Evolutionary conservation across 257 asterid species (phyloP).

Genomic region (Parsonsia alboflavescens): DNA sequence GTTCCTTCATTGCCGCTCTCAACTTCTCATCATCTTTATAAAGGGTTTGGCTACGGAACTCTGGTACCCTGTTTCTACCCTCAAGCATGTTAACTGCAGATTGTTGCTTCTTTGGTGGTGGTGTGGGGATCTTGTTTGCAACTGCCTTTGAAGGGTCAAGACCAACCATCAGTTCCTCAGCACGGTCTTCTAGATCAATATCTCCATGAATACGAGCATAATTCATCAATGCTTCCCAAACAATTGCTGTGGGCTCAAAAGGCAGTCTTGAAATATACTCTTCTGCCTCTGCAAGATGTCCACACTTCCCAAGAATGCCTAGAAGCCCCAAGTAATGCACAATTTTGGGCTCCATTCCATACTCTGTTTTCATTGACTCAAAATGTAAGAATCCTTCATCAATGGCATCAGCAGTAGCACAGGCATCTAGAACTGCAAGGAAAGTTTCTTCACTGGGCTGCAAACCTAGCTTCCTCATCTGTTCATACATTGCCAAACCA

Average conservation of each 20-base stretch:
- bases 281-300: slow-evolving; percentile 82
- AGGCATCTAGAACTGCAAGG: slow-evolving; percentile 79
- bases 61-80: slow-evolving; percentile 70
- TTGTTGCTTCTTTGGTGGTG: slow-evolving; percentile 70
- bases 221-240: slow-evolving; percentile 86
- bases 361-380: slow-evolving; percentile 66
- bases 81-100: slow-evolving; percentile 72
- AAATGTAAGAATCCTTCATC: slow-evolving; percentile 88
- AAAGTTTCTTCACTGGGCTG: slow-evolving; percentile 60
- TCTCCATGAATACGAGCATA: slow-evolving; percentile 96
- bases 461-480: slow-evolving; percentile 65
- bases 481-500: slow-evolving; percentile 75
- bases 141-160: slow-evolving; percentile 69
- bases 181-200: slow-evolving; percentile 82
- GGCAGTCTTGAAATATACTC: slow-evolving; percentile 71
- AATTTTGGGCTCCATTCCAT: slow-evolving; percentile 57
- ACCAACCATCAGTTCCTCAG: slow-evolving; percentile 67
- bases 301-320: slow-evolving; percentile 75
- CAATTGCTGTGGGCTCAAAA: slow-evolving; percentile 61
- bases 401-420: slow-evolving; percentile 90
- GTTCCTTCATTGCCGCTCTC: slow-evolving; percentile 79
- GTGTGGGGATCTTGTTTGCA: slow-evolving; percentile 63
- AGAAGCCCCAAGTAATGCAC: slow-evolving; percentile 81
- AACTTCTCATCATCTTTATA: slow-evolving; percentile 92
- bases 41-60: slow-evolving; percentile 62